Percentiles rank a stretch among this genome's conserved stretches.
phyloP scores from a whole-genome alignment of 2,329 filamentous ascomycete genomes.

The Phaeosphaeriaceae sp. region DNA sequence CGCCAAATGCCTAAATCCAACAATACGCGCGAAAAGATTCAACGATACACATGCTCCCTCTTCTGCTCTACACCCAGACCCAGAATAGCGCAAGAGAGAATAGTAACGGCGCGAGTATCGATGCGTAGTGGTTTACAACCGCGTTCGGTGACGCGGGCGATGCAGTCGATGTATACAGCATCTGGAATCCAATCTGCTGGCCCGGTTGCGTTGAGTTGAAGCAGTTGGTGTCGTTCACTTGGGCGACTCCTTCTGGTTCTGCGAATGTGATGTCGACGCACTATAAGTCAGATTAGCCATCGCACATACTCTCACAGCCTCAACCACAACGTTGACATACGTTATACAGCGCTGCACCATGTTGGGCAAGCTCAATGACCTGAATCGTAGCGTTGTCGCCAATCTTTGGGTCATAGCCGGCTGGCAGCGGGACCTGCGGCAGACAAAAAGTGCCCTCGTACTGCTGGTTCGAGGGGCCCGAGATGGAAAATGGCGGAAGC shows the following conservation, averaged over 20 bases:
- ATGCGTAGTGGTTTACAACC: constrained; percentile 32
- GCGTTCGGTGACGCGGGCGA: constrained; percentile 37
- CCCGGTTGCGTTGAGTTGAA: constrained; percentile 72
- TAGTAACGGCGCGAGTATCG: constrained; percentile 37
- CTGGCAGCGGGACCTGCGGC: constrained; percentile 85
- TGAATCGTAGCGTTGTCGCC: constrained; percentile 95
- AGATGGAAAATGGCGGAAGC: constrained; percentile 80
- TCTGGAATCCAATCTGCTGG: constrained; percentile 70
- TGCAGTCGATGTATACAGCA: constrained; percentile 69
- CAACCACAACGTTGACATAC: constrained; percentile 56
- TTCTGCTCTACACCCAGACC: constrained; percentile 28
- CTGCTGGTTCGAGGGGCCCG: constrained; percentile 80
- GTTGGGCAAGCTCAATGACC: constrained; percentile 80
- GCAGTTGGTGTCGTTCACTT: constrained; percentile 84
- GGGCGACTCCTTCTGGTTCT: constrained; percentile 75
- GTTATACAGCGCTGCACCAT: constrained; percentile 83
- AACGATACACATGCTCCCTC: too few species aligned
- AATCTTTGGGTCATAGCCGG: constrained; percentile 70
- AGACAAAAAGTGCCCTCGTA: constrained; percentile 90
- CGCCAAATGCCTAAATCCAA: constrained; percentile 11
- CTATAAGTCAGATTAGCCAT: constrained; percentile 54
- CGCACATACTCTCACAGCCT: neutral
- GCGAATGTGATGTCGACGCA: constrained; percentile 95
- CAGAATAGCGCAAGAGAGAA: constrained; percentile 35
- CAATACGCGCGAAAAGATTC: neutral